Evolutionary conservation across 352 stramenopile genomes (phyloP).

Genomic region (Aphanomyces astaci): DNA sequence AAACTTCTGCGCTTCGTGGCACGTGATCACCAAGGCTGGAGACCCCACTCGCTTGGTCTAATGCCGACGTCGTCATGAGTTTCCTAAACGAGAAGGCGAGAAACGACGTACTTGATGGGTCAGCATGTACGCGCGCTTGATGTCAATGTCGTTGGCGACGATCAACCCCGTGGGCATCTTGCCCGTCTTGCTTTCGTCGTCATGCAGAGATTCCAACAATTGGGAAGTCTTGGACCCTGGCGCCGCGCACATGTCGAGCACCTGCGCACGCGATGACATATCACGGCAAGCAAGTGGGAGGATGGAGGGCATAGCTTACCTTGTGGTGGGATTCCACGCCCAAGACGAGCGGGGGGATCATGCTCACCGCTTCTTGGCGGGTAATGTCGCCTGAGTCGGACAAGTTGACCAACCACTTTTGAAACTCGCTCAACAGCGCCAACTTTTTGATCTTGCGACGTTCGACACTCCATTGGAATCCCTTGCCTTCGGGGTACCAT

Average conservation of each 20-base stretch:
- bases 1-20: slow-evolving; percentile 94
- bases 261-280: too few relatives aligned
- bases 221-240: slow-evolving; percentile 99
- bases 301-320: slow-evolving; percentile 23
- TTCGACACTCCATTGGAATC: slow-evolving; percentile 86
- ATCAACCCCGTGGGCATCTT: slow-evolving; percentile 86
- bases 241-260: slow-evolving; percentile 98
- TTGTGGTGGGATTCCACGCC: slow-evolving; percentile 90
- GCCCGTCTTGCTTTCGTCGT: slow-evolving; percentile 63
- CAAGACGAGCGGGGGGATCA: slow-evolving; percentile 98
- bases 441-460: slow-evolving; percentile 88
- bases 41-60: slow-evolving; percentile 93
- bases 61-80: not conserved
- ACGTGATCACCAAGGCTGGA: slow-evolving; percentile 91
- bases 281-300: not conserved
- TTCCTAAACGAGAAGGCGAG: not conserved
- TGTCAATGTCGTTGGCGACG: slow-evolving; percentile 95
- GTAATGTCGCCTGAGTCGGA: slow-evolving; percentile 92
- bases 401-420: slow-evolving; percentile 94
- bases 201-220: slow-evolving; percentile 91
- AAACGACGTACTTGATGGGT: slow-evolving; percentile 79
- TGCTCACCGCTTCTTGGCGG: slow-evolving; percentile 97
- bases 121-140: slow-evolving; percentile 98
- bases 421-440: slow-evolving; percentile 86
- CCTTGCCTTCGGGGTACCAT: slow-evolving; percentile 85